phyloP scores from a whole-genome alignment of 495 filamentous ascomycete genomes.

The Penicillium mononematosum region DNA sequence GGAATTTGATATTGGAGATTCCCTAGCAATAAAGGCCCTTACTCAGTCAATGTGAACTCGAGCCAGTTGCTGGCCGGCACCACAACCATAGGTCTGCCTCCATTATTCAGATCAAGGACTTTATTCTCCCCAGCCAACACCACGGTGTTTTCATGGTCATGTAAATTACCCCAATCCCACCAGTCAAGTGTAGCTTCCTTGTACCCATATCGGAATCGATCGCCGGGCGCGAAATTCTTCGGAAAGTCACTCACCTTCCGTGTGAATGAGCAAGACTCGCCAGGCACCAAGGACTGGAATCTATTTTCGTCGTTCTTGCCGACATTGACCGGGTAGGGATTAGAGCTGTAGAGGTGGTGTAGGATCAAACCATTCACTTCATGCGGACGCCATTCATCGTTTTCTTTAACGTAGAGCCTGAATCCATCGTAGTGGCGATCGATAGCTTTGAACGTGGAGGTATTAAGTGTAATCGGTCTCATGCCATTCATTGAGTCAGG shows the following conservation, averaged over 20 bases:
- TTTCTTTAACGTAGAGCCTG: constrained; percentile 1
- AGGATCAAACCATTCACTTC: neutral
- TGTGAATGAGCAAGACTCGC: no score
- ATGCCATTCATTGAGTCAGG: neutral
- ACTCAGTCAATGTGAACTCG: neutral
- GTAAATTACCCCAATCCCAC: no score
- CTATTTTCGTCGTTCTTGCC: no score
- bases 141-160: no score
- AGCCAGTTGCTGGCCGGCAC: neutral
- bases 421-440: constrained; percentile 2
- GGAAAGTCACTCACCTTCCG: no score
- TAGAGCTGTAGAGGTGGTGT: neutral
- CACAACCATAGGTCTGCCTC: neutral
- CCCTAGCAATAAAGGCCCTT: no score
- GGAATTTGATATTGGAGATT: no score
- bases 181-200: no score
- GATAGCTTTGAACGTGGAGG: neutral
- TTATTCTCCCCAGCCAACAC: neutral
- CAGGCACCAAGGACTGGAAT: no score
- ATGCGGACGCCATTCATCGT: neutral
- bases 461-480: constrained; percentile 3
- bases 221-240: no score
- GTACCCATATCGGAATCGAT: no score
- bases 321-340: neutral
- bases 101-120: neutral